Evolutionary conservation across 2,329 filamentous ascomycete species (phyloP).

Genomic region (Fusarium redolens): DNA sequence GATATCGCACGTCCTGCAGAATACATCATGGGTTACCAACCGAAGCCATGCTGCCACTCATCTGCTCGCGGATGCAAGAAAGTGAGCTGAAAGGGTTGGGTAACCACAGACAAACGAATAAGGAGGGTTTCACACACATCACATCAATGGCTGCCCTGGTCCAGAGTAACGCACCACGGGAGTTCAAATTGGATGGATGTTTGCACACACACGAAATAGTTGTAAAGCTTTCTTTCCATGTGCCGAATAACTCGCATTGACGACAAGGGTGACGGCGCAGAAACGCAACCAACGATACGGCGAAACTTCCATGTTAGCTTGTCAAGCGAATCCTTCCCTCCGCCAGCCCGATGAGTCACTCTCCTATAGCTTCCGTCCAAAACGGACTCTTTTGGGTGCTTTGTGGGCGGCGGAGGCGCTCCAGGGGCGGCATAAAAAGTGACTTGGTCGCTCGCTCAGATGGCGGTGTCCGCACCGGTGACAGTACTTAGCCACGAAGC

Average conservation of each 20-base stretch:
- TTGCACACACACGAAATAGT: slow-evolving; percentile 25
- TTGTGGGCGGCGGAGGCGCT: slow-evolving; percentile 36
- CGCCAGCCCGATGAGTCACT: slow-evolving; percentile 42
- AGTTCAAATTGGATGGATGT: slow-evolving; percentile 31
- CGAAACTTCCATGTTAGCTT: slow-evolving; percentile 18
- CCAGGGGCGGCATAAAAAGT: slow-evolving; percentile 26
- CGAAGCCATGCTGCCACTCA: slow-evolving; percentile 24
- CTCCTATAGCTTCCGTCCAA: slow-evolving; percentile 15
- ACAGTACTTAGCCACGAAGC: slow-evolving; percentile 36
- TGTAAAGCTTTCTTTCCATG: slow-evolving; percentile 30
- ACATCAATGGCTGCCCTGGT: slow-evolving; percentile 9
- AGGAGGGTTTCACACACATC: slow-evolving; percentile 26
- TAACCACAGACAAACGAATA: slow-evolving; percentile 27
- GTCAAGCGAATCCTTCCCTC: slow-evolving; percentile 21
- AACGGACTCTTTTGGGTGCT: slow-evolving; percentile 26
- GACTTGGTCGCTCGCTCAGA: slow-evolving; percentile 29
- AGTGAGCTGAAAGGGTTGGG: slow-evolving; percentile 32
- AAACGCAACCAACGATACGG: slow-evolving; percentile 20
- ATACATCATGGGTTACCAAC: slow-evolving; percentile 29
- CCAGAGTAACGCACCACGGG: slow-evolving; percentile 33
- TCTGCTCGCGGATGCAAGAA: slow-evolving; percentile 39
- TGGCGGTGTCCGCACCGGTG: slow-evolving; percentile 38
- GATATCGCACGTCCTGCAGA: slow-evolving; percentile 23
- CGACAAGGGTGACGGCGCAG: slow-evolving; percentile 24
- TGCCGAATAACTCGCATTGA: slow-evolving; percentile 40